Evolutionary conservation across 306 rosid species (phyloP).

Genomic region (Vigna mungo): DNA sequence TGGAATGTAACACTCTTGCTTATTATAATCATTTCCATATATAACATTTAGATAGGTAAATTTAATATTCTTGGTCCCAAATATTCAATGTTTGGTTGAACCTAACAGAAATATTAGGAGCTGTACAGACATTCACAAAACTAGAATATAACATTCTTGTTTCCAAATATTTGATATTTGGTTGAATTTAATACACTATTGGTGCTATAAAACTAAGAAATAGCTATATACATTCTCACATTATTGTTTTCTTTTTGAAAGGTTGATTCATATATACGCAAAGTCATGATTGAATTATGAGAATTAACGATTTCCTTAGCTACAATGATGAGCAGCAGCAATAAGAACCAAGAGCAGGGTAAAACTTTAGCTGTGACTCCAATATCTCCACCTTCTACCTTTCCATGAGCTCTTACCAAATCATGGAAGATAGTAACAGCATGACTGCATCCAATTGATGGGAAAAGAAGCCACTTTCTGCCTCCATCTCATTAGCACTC

Average conservation of each 20-base stretch:
- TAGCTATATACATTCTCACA: slow-evolving; percentile 46
- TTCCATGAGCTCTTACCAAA: slow-evolving; percentile 1
- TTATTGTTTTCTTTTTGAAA: slow-evolving; percentile 10
- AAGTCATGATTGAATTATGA: slow-evolving; percentile 9
- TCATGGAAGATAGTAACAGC: slow-evolving; percentile 26
- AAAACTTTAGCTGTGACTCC: slow-evolving; percentile 1
- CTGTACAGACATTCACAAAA: slow-evolving; percentile 42
- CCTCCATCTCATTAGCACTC: slow-evolving; percentile 41
- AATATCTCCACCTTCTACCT: slow-evolving; percentile 13
- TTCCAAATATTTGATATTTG: slow-evolving; percentile 3
- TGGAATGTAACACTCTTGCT: too few relatives aligned
- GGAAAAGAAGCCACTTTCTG: background rate
- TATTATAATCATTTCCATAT: background rate
- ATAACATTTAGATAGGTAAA: background rate
- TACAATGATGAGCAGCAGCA: background rate
- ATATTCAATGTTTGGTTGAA: background rate
- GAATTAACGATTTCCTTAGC: background rate
- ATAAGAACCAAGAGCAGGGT: background rate
- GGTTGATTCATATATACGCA: slow-evolving; percentile 17
- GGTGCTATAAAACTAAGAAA: slow-evolving; percentile 40
- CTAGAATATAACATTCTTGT: background rate
- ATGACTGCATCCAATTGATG: background rate
- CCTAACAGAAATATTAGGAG: slow-evolving; percentile 6
- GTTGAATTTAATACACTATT: slow-evolving; percentile 12
- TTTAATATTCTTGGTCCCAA: background rate